These are phyloP conservation scores for Aureobasidium uvarum DNA, from an alignment of 2,329 filamentous ascomycete species.

Conservation along the genomic window DNA sequence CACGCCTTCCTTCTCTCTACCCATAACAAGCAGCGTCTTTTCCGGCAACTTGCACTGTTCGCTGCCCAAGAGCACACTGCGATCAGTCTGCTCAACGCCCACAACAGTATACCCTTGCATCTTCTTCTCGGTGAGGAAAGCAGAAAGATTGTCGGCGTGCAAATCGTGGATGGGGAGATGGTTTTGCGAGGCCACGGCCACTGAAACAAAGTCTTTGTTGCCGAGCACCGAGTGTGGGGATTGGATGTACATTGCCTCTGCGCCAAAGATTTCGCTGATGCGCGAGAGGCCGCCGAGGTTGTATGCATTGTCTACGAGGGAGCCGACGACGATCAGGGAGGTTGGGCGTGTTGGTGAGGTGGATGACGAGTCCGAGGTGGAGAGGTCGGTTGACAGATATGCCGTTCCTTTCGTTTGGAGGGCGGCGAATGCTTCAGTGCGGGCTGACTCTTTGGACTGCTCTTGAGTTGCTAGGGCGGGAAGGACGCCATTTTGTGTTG, in stretches of 20 bases:
- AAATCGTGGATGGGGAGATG: constrained; percentile 49
- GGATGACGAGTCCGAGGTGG: constrained; percentile 28
- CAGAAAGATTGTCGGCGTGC: constrained; percentile 31
- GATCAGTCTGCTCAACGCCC: constrained; percentile 56
- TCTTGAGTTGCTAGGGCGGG: constrained; percentile 26
- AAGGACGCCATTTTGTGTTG: constrained; percentile 6
- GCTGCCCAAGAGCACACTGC: constrained; percentile 47
- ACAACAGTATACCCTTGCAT: constrained; percentile 52
- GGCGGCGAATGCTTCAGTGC: constrained; percentile 33
- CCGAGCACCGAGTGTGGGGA: constrained; percentile 42
- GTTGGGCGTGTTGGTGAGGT: constrained; percentile 32
- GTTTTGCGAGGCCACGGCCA: constrained; percentile 50
- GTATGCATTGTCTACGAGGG: constrained; percentile 51
- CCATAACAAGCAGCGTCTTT: constrained; percentile 47
- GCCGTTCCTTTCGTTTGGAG: constrained; percentile 54
- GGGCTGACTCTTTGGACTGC: constrained; percentile 24
- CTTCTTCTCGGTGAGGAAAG: constrained; percentile 45
- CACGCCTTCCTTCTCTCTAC: constrained; percentile 54
- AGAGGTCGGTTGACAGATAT: constrained; percentile 42
- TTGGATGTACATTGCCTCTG: constrained; percentile 47
- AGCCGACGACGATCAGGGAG: constrained; percentile 50
- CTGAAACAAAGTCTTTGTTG: constrained; percentile 51
- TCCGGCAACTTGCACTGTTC: constrained; percentile 35
- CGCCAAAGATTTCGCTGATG: constrained; percentile 53
- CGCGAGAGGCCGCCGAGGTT: constrained; percentile 53